Conservation (phyloP, 352 stramenopile genomes). For the Stramenopiles sp. region DNA sequence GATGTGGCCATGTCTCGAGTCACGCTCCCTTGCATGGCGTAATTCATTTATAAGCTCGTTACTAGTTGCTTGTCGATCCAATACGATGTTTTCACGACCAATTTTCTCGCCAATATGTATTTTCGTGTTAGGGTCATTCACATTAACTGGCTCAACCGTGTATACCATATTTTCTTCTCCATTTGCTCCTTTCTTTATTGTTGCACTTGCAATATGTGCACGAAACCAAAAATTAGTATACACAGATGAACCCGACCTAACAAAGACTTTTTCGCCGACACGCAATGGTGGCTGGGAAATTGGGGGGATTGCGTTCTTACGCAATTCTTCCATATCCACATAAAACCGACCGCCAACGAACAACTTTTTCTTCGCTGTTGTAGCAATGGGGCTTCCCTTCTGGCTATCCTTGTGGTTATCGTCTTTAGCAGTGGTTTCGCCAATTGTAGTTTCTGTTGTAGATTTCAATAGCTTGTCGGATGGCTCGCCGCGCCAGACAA, state of each 20-base stretch:
- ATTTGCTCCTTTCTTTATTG: neutral
- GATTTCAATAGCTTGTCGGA: neutral
- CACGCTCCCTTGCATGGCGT: neutral
- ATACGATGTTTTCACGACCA: neutral
- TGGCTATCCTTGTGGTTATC: neutral
- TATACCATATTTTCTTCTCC: neutral
- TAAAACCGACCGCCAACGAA: neutral
- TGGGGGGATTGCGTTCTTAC: neutral
- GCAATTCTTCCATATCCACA: neutral
- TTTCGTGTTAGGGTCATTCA: neutral
- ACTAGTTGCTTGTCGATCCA: neutral
- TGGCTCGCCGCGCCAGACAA: neutral
- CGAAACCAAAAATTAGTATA: conserved; percentile 2
- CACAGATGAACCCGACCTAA: neutral
- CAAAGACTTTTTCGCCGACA: conserved; percentile 5
- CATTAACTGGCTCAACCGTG: conserved; percentile 2
- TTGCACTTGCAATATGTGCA: neutral
- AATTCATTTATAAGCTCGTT: neutral
- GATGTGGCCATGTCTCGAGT: neutral
- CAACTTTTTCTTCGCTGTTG: no score
- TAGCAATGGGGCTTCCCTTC: neutral
- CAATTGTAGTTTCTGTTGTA: neutral
- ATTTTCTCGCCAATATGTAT: neutral
- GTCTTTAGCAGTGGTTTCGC: neutral
- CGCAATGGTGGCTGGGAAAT: neutral